These are phyloP conservation scores for Plectranthus barbatus DNA, from an alignment of 257 asterid species.

Conservation along the genomic window DNA sequence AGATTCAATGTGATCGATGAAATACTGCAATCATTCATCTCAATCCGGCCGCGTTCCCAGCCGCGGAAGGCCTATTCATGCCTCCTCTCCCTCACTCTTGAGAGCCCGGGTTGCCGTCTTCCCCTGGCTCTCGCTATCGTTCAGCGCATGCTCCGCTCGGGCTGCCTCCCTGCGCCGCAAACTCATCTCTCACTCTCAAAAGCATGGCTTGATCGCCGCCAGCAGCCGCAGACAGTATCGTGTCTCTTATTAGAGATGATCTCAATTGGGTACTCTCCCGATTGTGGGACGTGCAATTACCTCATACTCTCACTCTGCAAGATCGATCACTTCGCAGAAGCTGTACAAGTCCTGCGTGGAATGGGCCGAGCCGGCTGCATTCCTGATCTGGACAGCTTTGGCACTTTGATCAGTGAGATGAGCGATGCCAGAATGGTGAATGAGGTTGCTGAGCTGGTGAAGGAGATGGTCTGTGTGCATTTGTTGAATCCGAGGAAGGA, in stretches of 20 bases:
- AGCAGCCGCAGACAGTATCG: conserved; percentile 19
- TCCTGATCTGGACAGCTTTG: conserved; percentile 65
- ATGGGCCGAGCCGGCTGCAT: conserved; percentile 56
- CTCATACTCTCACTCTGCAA: conserved; percentile 69
- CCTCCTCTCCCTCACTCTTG: conserved; percentile 58
- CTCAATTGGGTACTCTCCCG: conserved; percentile 58
- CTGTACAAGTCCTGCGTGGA: conserved; percentile 38
- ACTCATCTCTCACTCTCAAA: conserved; percentile 51
- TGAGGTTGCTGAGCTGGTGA: conserved; percentile 30
- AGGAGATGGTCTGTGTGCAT: conserved; percentile 52
- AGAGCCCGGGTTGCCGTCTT: conserved; percentile 46
- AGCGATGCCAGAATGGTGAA: conserved; percentile 38
- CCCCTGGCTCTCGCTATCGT: conserved; percentile 58
- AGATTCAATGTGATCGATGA: conserved; percentile 35
- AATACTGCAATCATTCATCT: conserved; percentile 50
- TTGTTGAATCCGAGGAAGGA: conserved; percentile 62
- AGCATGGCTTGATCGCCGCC: conserved; percentile 47
- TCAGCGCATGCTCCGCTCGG: conserved; percentile 71
- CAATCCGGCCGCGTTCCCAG: conserved; percentile 52
- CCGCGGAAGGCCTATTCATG: conserved; percentile 42
- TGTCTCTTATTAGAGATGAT: conserved; percentile 43
- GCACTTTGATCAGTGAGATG: conserved; percentile 42
- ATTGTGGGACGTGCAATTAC: conserved; percentile 65
- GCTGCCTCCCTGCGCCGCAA: conserved; percentile 60
- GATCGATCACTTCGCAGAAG: conserved; percentile 51